A percentile compares a stretch with the other conserved stretches of the same genome.
These are phyloP conservation scores for Serendipita indica DNA, from an alignment of 768 basidiomycete genomes.

Conservation along the genomic window DNA sequence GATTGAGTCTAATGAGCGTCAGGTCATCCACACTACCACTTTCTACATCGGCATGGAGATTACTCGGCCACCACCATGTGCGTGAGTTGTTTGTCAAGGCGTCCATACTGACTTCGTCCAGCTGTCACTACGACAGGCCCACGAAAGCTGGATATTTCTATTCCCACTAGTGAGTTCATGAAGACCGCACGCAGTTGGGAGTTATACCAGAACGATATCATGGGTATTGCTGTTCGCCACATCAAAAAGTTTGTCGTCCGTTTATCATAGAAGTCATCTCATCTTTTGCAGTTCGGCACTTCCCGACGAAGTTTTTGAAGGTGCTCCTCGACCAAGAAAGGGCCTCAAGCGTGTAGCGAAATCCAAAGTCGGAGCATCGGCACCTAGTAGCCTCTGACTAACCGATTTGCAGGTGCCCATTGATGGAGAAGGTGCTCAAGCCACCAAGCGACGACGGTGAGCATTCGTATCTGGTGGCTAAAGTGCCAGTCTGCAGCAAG, in stretches of 20 bases:
- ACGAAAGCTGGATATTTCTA: conserved; percentile 86
- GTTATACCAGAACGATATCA: conserved; percentile 75
- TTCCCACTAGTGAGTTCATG: conserved; percentile 89
- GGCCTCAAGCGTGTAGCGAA: conserved; percentile 24
- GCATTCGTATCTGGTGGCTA: not conserved
- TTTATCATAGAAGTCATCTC: conserved; percentile 12
- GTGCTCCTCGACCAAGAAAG: conserved; percentile 68
- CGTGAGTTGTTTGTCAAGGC: not conserved
- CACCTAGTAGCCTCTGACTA: not conserved
- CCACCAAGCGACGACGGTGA: conserved; percentile 3
- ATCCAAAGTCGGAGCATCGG: not conserved
- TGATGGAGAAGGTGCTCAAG: not conserved
- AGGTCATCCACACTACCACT: conserved; percentile 84
- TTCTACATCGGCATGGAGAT: conserved; percentile 94
- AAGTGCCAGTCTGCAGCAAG: not conserved
- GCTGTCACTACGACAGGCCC: conserved; percentile 64
- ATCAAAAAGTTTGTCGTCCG: conserved; percentile 57
- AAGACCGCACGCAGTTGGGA: conserved; percentile 94
- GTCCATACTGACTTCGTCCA: conserved; percentile 3
- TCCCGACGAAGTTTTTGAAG: conserved; percentile 71
- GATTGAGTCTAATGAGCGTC: conserved; percentile 37
- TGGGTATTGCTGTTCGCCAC: conserved; percentile 90
- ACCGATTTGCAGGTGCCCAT: not conserved
- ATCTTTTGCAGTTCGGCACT: conserved; percentile 40
- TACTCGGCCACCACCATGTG: conserved; percentile 19